phyloP scores from a whole-genome alignment of 78 protist genomes.

The Dictyostelium purpureum region DNA sequence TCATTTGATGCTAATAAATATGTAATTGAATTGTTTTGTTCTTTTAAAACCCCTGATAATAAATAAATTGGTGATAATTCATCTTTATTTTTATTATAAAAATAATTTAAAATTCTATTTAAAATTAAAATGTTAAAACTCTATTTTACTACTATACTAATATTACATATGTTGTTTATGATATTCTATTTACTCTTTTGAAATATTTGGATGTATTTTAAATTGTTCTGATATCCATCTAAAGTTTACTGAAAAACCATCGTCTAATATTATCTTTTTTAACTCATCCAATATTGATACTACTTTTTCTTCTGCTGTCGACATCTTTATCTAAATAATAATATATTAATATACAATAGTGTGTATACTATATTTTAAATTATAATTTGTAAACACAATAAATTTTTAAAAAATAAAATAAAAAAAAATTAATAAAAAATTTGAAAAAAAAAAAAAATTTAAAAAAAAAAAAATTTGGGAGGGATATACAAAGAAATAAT shows the following conservation, averaged over 20 bases:
- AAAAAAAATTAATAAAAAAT: background rate
- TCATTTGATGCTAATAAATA: background rate
- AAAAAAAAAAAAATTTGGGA: background rate
- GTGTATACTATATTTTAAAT: no score
- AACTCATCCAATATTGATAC: background rate
- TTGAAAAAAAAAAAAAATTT: background rate
- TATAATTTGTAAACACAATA: background rate
- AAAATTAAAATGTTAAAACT: background rate
- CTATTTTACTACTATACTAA: background rate
- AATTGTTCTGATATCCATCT: conserved; percentile 37
- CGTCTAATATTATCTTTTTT: conserved; percentile 3
- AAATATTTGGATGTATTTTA: conserved; percentile 35
- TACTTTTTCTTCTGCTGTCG: background rate
- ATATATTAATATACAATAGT: background rate
- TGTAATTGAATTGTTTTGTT: background rate
- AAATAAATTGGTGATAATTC: conserved; percentile 9
- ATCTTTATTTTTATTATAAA: conserved; percentile 36
- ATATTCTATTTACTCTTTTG: conserved; percentile 35
- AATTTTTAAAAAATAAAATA: background rate
- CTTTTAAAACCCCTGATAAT: conserved; percentile 46
- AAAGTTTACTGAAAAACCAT: conserved; percentile 12
- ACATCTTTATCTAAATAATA: background rate
- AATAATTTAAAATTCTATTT: conserved; percentile 13
- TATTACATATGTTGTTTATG: background rate
- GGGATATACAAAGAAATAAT: no score